Evolutionary conservation across 2,329 filamentous ascomycete genomes (phyloP).

Genomic region (Daldinia sp.): DNA sequence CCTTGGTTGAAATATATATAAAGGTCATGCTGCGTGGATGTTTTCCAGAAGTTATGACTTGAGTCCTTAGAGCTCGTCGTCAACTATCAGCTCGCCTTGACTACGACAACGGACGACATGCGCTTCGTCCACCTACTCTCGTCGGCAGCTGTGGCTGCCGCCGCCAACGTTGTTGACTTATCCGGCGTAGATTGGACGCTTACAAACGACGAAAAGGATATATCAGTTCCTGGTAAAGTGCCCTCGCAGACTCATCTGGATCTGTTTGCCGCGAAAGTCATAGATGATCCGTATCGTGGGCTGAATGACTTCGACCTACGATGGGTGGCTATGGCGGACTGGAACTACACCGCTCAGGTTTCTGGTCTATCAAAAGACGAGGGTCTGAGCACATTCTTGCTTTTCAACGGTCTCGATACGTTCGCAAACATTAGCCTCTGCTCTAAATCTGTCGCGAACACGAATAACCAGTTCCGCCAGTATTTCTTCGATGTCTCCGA

Average conservation of each 20-base stretch:
- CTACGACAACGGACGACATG: constrained; percentile 10
- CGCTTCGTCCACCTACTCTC: not conserved
- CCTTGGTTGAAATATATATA: not conserved
- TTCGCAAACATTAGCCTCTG: constrained; percentile 66
- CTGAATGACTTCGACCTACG: constrained; percentile 67
- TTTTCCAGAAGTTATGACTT: not conserved
- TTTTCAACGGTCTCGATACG: constrained; percentile 70
- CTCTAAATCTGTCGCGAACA: constrained; percentile 60
- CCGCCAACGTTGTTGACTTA: constrained; percentile 50
- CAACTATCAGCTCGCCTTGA: not conserved
- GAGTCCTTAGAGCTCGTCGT: not conserved
- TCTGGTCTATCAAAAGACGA: constrained; percentile 49
- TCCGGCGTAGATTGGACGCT: constrained; percentile 55
- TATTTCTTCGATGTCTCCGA: constrained; percentile 65
- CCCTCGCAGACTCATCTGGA: constrained; percentile 69
- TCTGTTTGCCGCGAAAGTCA: constrained; percentile 60
- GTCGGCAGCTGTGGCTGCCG: constrained; percentile 15
- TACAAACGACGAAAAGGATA: constrained; percentile 55
- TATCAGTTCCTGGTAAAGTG: constrained; percentile 61
- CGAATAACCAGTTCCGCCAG: constrained; percentile 70
- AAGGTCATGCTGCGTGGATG: not conserved
- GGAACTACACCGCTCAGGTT: constrained; percentile 66
- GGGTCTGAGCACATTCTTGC: constrained; percentile 57
- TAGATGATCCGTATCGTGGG: constrained; percentile 61
- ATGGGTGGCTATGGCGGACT: constrained; percentile 66